Evolutionary conservation across 192 early-diverging fungal genomes (phyloP), one percentile per base, ranked within the genome.

Genomic region (Chytriomyces hyalinus): DNA sequence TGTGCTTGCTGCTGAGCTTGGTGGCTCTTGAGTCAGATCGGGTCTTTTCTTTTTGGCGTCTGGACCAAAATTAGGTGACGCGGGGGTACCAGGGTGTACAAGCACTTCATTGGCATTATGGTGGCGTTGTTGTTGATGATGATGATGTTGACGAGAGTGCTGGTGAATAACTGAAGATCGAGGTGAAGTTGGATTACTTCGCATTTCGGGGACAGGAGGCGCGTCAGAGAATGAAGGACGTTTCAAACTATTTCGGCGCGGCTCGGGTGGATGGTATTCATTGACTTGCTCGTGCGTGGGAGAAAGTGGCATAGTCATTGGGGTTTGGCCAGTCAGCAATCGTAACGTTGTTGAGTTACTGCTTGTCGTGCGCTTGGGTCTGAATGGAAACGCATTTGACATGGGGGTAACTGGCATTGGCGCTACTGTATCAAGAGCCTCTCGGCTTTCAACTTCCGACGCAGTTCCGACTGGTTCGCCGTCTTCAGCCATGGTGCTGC

Each of bases 41-140:
- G 53, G 20, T 13, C 53, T 2, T 4, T 57, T 57, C 53, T 57
- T 57, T 26, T 73, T 73, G 61, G 17, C 3, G n/a, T 73, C 71
- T 62, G 71, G 71, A 46, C 15, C 36, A 22, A 73, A 47, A 6
- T 28, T 73, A 13, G 71, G 71, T 13, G 71, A 62, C 1, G n/a
- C 22, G 5, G 28, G 68, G 17, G 46, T 57, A 4, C 13, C 20
- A 57, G 53, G 15, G 2, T 13, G 53, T n/a, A 20, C 15, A 4
- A 57, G 3, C 4, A 4, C 1, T 20, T 13, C 13, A 57, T 13
- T n/a, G 20, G 4, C 20, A 13, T 13, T 57, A 4, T 57, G 53
- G 3, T 57, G 53, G 53, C 36, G 36, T 36, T 36, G 36, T 4
- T 36, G 36, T 3, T 36, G 36, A 36, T 36, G 36, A 36, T 36